phyloP scores from a whole-genome alignment of 148 eudicot species.

The Rhododendron henanense region DNA sequence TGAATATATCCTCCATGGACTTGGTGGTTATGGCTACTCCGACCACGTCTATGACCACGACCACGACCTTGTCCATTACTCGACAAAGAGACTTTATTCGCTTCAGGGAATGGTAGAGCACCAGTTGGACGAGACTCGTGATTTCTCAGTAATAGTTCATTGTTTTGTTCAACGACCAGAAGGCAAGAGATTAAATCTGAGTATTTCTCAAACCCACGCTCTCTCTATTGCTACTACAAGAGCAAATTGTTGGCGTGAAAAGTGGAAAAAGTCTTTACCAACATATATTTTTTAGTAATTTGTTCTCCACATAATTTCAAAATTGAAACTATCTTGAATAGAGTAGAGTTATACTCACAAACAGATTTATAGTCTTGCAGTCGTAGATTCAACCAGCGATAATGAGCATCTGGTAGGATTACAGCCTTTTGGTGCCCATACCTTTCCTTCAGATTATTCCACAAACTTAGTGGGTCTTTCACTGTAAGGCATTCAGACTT shows the following conservation, averaged over 20 bases:
- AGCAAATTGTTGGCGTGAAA: not conserved
- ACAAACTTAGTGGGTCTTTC: no score
- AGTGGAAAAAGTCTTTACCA: not conserved
- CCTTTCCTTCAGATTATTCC: not conserved
- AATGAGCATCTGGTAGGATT: not conserved
- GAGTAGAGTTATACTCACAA: not conserved
- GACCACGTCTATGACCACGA: not conserved
- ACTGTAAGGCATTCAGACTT: not conserved
- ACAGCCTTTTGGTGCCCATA: not conserved
- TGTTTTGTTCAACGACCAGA: no score
- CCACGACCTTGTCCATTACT: not conserved
- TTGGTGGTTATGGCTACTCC: not conserved
- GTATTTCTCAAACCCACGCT: no score
- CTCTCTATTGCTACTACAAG: not conserved
- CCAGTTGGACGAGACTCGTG: not conserved
- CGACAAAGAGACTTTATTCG: not conserved
- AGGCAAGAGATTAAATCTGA: no score
- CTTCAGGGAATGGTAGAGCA: not conserved
- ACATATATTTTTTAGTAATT: not conserved
- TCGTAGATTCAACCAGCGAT: not conserved
- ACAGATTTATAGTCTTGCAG: not conserved
- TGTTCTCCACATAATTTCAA: not conserved
- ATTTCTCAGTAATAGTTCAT: not conserved
- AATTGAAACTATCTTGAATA: not conserved
- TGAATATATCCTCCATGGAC: not conserved